Conservation (phyloP, 2,329 filamentous ascomycete species). For the Ophioceras dolichostomum region DNA sequence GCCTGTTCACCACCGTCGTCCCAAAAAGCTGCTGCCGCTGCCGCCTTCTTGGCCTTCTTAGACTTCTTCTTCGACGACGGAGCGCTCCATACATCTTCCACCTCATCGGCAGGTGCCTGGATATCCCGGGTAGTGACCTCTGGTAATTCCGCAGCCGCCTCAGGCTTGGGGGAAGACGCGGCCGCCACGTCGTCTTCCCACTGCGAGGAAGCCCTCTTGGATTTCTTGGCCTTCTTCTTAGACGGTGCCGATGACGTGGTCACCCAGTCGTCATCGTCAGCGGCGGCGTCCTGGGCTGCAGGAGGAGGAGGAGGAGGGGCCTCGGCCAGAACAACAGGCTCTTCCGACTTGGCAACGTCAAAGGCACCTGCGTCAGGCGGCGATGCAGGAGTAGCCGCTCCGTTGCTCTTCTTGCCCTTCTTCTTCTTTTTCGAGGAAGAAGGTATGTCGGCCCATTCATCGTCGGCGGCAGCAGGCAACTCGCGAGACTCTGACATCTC, state of each 20-base stretch:
- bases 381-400: not conserved
- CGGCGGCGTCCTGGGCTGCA: not conserved
- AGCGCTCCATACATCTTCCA: conserved; percentile 7
- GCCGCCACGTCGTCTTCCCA: not conserved
- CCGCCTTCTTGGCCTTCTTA: conserved; percentile 2
- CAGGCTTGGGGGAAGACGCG: not conserved
- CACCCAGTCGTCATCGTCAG: not conserved
- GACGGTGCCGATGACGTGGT: not conserved
- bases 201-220: not conserved
- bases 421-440: conserved; percentile 1
- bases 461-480: not conserved
- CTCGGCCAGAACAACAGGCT: not conserved
- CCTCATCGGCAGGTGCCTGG: not conserved
- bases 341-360: not conserved
- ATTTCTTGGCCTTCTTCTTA: not conserved
- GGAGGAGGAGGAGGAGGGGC: not conserved
- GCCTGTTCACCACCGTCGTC: too few species aligned
- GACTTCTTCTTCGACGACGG: conserved; percentile 15
- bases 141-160: not conserved
- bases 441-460: not conserved
- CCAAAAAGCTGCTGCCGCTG: too few species aligned
- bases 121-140: not conserved
- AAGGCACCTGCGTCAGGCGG: not conserved
- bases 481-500: too few species aligned
- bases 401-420: conserved; percentile 1